Percentiles rank a stretch among this genome's conserved stretches.
Conservation (phyloP, 768 basidiomycete species). For the Boletus tylopilopsis region DNA sequence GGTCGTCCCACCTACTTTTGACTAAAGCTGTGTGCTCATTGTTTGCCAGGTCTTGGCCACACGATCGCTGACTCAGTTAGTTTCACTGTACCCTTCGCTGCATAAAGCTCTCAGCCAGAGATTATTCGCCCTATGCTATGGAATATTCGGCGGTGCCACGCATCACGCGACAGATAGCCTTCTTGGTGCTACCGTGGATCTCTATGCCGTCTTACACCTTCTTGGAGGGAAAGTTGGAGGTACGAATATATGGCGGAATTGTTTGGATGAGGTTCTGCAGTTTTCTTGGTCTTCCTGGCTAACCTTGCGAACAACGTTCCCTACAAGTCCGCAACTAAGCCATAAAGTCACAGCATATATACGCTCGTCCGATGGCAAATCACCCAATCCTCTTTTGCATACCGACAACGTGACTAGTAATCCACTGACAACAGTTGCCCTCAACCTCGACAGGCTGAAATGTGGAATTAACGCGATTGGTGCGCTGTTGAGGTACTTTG, state of each 20-base stretch:
- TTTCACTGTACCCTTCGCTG: conserved; percentile 64
- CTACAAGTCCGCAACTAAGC: conserved; percentile 32
- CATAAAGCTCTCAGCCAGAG: conserved; percentile 52
- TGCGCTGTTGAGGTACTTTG: conserved; percentile 51
- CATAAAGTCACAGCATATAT: conserved; percentile 4
- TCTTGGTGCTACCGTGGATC: conserved; percentile 47
- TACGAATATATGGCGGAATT: conserved; percentile 68
- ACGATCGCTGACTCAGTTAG: conserved; percentile 49
- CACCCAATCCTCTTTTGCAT: conserved; percentile 6
- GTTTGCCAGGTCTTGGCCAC: conserved; percentile 41
- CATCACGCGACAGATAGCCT: conserved; percentile 37
- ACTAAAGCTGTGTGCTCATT: conserved; percentile 3
- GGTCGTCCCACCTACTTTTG: conserved; percentile 34
- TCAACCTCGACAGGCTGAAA: conserved; percentile 59
- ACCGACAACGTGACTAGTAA: conserved; percentile 35
- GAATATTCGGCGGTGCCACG: conserved; percentile 53
- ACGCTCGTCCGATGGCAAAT: conserved; percentile 9
- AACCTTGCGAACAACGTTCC: conserved; percentile 58
- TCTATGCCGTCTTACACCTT: conserved; percentile 62
- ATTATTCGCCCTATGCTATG: conserved; percentile 51
- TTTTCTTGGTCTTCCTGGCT: conserved; percentile 64
- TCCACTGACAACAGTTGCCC: conserved; percentile 46
- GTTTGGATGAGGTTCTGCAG: conserved; percentile 62
- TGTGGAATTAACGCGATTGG: conserved; percentile 49
- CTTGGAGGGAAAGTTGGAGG: conserved; percentile 81